Base-by-base conservation (phyloP, 1,284 basidiomycete genomes). In the Porogramme epimiltina region DNA sequence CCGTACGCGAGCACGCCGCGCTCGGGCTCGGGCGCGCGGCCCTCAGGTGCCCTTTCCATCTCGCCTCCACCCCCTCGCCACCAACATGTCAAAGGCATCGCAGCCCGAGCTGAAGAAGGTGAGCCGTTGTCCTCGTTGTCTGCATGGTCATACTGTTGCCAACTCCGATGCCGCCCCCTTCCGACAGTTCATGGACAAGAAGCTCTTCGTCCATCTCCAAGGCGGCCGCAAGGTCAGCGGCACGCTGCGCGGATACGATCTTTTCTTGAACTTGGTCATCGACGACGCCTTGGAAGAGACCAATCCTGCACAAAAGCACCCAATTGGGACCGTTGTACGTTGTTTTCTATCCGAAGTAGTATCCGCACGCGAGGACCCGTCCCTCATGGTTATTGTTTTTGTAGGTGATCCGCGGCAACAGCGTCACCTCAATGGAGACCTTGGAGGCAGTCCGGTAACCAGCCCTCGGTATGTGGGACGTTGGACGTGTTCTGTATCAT, bases 241-340 rank as follows among this genome's bases (percentile, higher is more conserved):
- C 51, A 88, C 87, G n/a, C 76, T 99, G 50, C 87, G 97, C 57
- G 97, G 97, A 34, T 99, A 96, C 73, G 97, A 99, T 79, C 89
- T 99, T 64, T 99, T 99, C 79, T 78, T 99, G 70, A 99, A 99
- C 72, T 82, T 99, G 38, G 96, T 99, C 55, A 85, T 99, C 67
- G 96, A 99, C 70, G 93, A 98, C 65, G 92, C 93, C 15, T 73
- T 89, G 64, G 97, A 99, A 74, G 95, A 98, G 76, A 85, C 89
- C 0, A 88, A 85, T 10, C 88, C 87, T 31, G 93, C 87, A n/a
- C 88, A 95, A 75, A 94, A 93, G 70, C 87, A 88, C 64, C 87
- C 88, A 18, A 89, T 94, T 62, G 95, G 94, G 26, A 93, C 91
- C 57, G 88, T 95, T 48, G 95, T 97, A 70, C 67, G 93, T 81